Percentiles rank a stretch among this genome's conserved stretches.
These are phyloP conservation scores for Aureobasidium sp. DNA, from an alignment of 2,329 filamentous ascomycete genomes.

Conservation along the genomic window DNA sequence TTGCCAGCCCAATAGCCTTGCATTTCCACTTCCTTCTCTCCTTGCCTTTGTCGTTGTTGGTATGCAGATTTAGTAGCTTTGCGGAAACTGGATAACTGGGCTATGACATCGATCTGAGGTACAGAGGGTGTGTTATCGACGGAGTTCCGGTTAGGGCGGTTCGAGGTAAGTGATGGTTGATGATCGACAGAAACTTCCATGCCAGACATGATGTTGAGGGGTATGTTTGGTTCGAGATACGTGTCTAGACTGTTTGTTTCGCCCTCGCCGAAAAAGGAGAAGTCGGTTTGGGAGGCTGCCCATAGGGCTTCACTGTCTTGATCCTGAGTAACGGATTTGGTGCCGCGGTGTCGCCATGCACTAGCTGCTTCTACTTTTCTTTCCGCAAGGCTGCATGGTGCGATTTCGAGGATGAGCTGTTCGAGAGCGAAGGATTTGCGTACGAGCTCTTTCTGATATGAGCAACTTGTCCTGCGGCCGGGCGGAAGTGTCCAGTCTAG, in stretches of 20 bases:
- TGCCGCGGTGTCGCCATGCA: slow-evolving; percentile 37
- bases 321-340: slow-evolving; percentile 50
- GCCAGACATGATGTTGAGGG: slow-evolving; percentile 13
- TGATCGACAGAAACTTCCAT: background rate
- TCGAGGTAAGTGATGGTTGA: background rate
- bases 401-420: slow-evolving; percentile 47
- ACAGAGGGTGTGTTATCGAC: background rate
- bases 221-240: slow-evolving; percentile 22
- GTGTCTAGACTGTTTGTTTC: slow-evolving; percentile 33
- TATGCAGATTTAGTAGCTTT: slow-evolving; percentile 43
- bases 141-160: background rate
- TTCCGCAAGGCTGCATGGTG: slow-evolving; percentile 30
- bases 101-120: slow-evolving; percentile 40
- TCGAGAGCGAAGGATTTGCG: slow-evolving; percentile 46
- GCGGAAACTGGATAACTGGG: slow-evolving; percentile 46
- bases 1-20: slow-evolving; percentile 53
- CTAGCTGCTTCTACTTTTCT: slow-evolving; percentile 34
- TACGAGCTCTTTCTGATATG: slow-evolving; percentile 32
- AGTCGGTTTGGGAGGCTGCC: slow-evolving; percentile 50
- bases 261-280: slow-evolving; percentile 47
- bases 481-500: slow-evolving; percentile 51
- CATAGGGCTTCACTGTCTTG: slow-evolving; percentile 51
- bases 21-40: slow-evolving; percentile 30
- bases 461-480: slow-evolving; percentile 40
- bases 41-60: slow-evolving; percentile 26